Base-by-base conservation (phyloP, 2,329 filamentous ascomycete genomes). In the Ophiosphaerella herpotricha region DNA sequence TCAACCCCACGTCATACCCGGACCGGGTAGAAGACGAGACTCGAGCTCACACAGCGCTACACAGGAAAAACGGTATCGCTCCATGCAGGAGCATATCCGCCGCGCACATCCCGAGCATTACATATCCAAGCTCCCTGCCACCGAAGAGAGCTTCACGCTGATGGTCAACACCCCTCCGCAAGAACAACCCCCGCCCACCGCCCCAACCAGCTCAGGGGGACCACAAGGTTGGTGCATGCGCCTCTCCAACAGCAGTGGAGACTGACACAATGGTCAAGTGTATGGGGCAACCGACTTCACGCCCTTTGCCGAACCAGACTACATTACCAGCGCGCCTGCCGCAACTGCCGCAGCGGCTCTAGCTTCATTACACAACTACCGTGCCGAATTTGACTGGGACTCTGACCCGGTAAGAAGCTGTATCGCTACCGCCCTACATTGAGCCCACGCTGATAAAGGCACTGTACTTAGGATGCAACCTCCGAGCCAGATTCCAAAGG, bases 1-100 rank as follows among this genome's bases (percentile, higher is more conserved):
- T 29, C 26, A 29, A 29, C 29, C 57, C 51, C 57, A 58, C 66
- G 61, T 63, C 62, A 64, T 54, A 44, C 43, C 53, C 39, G 38
- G 38, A 38, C n/a, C 45, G 36, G 14, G 39, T 24, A 14, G 14
- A 23, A 13, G 14, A 33, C 38, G 39, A 38, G 29, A 9, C 11
- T 48, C 24, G 32, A 48, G 45, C 45, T 48, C 21, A 48, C 45
- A 16, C 12, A 9, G 14, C 4, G 2, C 18, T 32, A n/a, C 24
- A 60, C 76, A 95, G 91, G 91, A 95, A 80, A 96, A 96, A 77
- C 85, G 90, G 63, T 99, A 92, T 79, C 91, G 94, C 75, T 97
- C 93, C 57, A 97, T 99, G 91, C 94, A 97, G 78, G 94, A 99
- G 83, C 94, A 99, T 72, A 97, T 99, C 69, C 90, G 94, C 67